Base-by-base conservation (phyloP, 2,329 filamentous ascomycete genomes). In the Scopulariopsis brevicaulis region DNA sequence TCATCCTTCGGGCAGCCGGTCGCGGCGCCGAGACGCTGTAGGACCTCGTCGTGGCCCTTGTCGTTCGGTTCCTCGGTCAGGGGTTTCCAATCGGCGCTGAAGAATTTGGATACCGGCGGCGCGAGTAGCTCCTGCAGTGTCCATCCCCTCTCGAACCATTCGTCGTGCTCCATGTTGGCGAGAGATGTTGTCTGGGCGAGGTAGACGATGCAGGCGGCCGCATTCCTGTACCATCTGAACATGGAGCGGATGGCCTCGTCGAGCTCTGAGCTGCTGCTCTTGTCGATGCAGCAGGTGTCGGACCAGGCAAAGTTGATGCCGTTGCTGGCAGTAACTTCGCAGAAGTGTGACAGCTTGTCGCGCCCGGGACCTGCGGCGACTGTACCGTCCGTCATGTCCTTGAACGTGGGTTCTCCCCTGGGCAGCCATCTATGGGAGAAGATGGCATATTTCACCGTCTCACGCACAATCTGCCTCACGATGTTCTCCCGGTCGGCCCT, bases 401-500 rank as follows among this genome's bases (percentile, higher is more conserved):
- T 61, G 28, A 67, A 66, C 2, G 61, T 61, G 1, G 70, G 62
- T 54, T 72, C 69, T 1, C 66, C 65, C 18, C 18, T 40, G 1
- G 62, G 57, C 7, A 62, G 64, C 69, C 70, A 72, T 1, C 66
- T 70, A 53, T 72, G 70, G 1, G 69, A 72, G 1, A 73, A 63
- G 28, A 72, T 72, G 11, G 65, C 68, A 54, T 71, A 73, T 55
- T 60, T 11, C 37, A 40, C 37, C 37, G 37, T 40, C 37, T 40
- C 37, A 4, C 11, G 37, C 12, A 40, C 37, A 18, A 40, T 4
- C 37, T 40, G 37, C 37, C 4, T 12, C 4, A 40, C 37, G 18
- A 40, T 18, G 12, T 3, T 12, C 37, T 40, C 37, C 37, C 37
- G 5, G 12, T 40, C 18, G 12, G 37, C 37, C 5, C 18, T 40